These are phyloP conservation scores for Apiospora aurea DNA, from an alignment of 2,329 filamentous ascomycete species.

Conservation along the genomic window DNA sequence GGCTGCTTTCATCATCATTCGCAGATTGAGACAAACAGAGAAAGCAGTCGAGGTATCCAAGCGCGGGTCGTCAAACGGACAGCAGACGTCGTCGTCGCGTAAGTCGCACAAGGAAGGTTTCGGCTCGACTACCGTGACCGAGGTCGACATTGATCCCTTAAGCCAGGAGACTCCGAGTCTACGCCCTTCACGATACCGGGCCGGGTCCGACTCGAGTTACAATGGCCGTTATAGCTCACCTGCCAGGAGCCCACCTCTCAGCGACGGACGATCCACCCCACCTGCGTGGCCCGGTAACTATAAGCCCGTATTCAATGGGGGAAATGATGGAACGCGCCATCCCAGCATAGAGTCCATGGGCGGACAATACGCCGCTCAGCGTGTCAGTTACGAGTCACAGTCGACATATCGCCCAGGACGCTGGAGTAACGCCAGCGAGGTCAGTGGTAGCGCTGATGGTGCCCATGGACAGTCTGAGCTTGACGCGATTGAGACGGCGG, in stretches of 20 bases:
- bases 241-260: conserved; percentile 32
- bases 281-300: conserved; percentile 33
- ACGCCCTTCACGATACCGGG: conserved; percentile 31
- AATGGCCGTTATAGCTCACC: conserved; percentile 29
- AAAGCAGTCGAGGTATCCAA: conserved; percentile 45
- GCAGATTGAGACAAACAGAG: conserved; percentile 55
- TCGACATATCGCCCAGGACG: conserved; percentile 47
- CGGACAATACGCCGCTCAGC: conserved; percentile 32
- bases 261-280: conserved; percentile 35
- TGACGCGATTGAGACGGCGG: conserved; percentile 42
- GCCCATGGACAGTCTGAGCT: conserved; percentile 48
- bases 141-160: conserved; percentile 52
- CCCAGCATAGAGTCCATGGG: conserved; percentile 40
- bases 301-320: conserved; percentile 29
- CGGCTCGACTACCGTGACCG: conserved; percentile 48
- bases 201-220: conserved; percentile 34
- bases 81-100: conserved; percentile 43
- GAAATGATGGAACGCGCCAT: conserved; percentile 36
- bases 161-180: conserved; percentile 42
- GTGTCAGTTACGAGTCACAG: conserved; percentile 49
- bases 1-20: conserved; percentile 56
- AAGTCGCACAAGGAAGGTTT: conserved; percentile 49
- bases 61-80: conserved; percentile 42
- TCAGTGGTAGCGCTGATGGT: conserved; percentile 43
- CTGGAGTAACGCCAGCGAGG: conserved; percentile 55